Evolutionary conservation across 352 stramenopile genomes (phyloP).

Genomic region (Pythium volutum): DNA sequence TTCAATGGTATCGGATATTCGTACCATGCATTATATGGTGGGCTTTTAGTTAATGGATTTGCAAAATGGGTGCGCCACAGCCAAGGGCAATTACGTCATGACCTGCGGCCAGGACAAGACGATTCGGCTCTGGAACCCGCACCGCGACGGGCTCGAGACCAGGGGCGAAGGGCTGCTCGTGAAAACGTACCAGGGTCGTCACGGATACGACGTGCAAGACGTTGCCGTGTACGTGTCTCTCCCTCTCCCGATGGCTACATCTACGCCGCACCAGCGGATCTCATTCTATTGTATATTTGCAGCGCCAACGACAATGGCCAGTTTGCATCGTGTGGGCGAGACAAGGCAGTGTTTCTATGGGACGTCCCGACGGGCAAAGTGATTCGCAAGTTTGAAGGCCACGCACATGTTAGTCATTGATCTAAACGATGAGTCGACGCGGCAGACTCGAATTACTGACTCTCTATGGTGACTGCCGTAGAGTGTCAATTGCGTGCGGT

Average conservation of each 20-base stretch:
- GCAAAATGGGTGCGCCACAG: too few relatives aligned
- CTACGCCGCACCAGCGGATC: not conserved
- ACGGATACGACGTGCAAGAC: slow-evolving; percentile 89
- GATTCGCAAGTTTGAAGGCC: slow-evolving; percentile 88
- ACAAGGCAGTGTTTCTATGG: slow-evolving; percentile 88
- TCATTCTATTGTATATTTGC: not conserved
- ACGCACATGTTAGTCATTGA: slow-evolving; percentile 49
- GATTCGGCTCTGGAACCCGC: slow-evolving; percentile 86
- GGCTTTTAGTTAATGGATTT: too few relatives aligned
- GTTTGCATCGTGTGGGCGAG: slow-evolving; percentile 85
- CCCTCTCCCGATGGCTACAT: not conserved
- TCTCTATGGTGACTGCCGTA: not conserved
- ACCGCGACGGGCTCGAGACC: slow-evolving; percentile 61
- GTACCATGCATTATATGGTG: too few relatives aligned
- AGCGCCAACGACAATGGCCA: slow-evolving; percentile 82
- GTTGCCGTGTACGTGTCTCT: slow-evolving; percentile 69
- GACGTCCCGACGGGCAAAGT: slow-evolving; percentile 82
- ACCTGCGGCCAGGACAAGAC: slow-evolving; percentile 86
- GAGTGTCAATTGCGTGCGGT: slow-evolving; percentile 84
- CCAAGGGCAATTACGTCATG: slow-evolving; percentile 89
- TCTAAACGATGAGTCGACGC: too few relatives aligned
- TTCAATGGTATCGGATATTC: slow-evolving; percentile 89
- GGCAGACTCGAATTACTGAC: not conserved
- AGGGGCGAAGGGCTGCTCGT: slow-evolving; percentile 66
- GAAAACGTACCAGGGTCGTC: slow-evolving; percentile 82